Evolutionary conservation across 1,284 basidiomycete species (phyloP), one percentile per base, ranked within the genome.

Genomic region (Trametes sp.): DNA sequence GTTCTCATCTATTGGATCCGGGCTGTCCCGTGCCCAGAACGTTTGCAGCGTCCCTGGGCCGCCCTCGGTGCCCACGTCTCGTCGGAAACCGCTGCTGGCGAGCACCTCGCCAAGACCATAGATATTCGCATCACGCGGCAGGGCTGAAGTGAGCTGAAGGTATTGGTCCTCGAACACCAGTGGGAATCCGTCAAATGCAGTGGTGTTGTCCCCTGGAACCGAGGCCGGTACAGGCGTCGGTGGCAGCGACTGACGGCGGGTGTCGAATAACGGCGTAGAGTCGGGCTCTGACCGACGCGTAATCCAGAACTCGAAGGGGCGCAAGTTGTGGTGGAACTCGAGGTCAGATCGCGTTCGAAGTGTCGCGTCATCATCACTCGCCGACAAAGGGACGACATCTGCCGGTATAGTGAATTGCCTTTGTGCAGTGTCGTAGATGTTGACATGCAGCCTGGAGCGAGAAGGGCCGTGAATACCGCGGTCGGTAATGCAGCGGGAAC

Each of bases 71-170:
- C 81, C 83, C 26, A 88, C 77, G 63, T 89, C 82, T n/a, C 90
- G 81, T 41, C 90, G 77, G 74, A 90, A 89, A 5, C 88, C 88
- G 66, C 86, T 87, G 67, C 83, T 85, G 2, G 88, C 82, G 21
- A 92, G 81, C 23, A 87, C 85, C 73, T 95, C 92, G 4, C 92
- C 93, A 7, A 94, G 77, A 0, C 93, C 93, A 66, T 93, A 94
- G 45, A 94, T 82, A 67, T 94, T 92, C 21, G 90, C 82, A 42
- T 83, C 82, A 16, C 80, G 75, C 0, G 89, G 89, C 1, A 91
- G 78, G 1, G 85, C 80, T 28, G 88, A 90, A 3, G 87, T 78
- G 7, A 94, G 69, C 83, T 94, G 79, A 35, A 90, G 76, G 67
- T 89, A 90, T 64, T 87, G 86, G 68, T 94, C 87, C 71, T 93